phyloP scores from a whole-genome alignment of 805 yeast species.

The Lachancea sp. region DNA sequence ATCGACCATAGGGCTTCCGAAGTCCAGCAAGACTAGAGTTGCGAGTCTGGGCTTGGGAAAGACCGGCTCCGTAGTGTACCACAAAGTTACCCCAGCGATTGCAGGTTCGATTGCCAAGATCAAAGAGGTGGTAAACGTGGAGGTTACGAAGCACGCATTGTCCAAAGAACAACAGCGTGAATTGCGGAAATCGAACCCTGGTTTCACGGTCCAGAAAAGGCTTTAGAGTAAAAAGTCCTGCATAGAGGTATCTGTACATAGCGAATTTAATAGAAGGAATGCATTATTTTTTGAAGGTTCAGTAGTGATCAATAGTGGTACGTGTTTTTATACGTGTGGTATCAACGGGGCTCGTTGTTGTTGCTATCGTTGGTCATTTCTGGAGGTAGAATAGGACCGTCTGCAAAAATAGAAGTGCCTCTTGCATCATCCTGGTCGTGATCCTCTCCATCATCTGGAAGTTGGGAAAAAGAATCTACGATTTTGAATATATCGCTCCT shows the following conservation, averaged over 20 bases:
- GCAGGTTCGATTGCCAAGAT: constrained; percentile 82
- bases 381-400: constrained; percentile 4
- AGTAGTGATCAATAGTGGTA: no score
- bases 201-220: constrained; percentile 45
- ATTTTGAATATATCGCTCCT: constrained; percentile 37
- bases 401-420: neutral
- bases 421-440: constrained; percentile 2
- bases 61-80: constrained; percentile 70
- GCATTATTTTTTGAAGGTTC: neutral
- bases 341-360: neutral
- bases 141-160: constrained; percentile 52
- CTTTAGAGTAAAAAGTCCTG: constrained; percentile 9
- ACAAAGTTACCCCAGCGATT: constrained; percentile 62
- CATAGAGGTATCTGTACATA: constrained; percentile 7
- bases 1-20: constrained; percentile 83
- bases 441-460: constrained; percentile 32
- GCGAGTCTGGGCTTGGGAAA: constrained; percentile 66
- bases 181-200: constrained; percentile 58
- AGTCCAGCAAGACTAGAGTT: constrained; percentile 55
- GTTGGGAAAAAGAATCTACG: constrained; percentile 36
- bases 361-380: constrained; percentile 1
- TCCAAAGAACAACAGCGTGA: constrained; percentile 46
- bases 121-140: constrained; percentile 81
- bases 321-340: neutral
- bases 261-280: constrained; percentile 1